Evolutionary conservation across 345 rosid species (phyloP).

Genomic region (Murraya paniculata): DNA sequence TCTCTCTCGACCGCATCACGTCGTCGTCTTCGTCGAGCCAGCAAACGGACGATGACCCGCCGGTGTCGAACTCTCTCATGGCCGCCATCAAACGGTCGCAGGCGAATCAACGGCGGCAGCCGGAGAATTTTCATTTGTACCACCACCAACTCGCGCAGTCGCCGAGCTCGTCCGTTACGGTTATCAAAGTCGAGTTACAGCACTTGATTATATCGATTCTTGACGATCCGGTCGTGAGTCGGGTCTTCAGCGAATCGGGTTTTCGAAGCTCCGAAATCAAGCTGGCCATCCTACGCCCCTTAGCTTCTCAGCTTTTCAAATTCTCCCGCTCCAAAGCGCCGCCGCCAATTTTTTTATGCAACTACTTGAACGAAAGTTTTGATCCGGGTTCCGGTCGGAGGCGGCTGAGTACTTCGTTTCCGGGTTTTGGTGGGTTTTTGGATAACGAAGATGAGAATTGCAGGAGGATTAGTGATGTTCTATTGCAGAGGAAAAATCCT

Average conservation of each 20-base stretch:
- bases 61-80: constrained; percentile 90
- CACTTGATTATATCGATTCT: constrained; percentile 72
- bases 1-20: constrained; percentile 79
- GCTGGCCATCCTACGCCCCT: constrained; percentile 74
- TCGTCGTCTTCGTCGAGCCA: constrained; percentile 56
- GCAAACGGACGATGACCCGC: constrained; percentile 53
- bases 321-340: constrained; percentile 48
- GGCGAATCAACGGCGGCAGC: constrained; percentile 83
- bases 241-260: constrained; percentile 88
- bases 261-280: constrained; percentile 86
- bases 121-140: constrained; percentile 75
- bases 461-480: constrained; percentile 54
- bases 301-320: constrained; percentile 60
- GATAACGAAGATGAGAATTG: constrained; percentile 44
- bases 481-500: constrained; percentile 61
- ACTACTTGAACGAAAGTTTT: constrained; percentile 36
- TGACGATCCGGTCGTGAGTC: constrained; percentile 89
- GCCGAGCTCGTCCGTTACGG: constrained; percentile 37
- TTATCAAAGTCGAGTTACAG: constrained; percentile 71
- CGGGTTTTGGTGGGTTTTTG: constrained; percentile 30
- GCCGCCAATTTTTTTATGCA: constrained; percentile 53
- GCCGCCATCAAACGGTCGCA: constrained; percentile 96
- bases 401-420: constrained; percentile 39
- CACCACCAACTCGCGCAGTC: constrained; percentile 61
- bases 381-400: constrained; percentile 37